phyloP scores from a whole-genome alignment of 1,139 yeast genomes.

The Candida glucosophila region DNA sequence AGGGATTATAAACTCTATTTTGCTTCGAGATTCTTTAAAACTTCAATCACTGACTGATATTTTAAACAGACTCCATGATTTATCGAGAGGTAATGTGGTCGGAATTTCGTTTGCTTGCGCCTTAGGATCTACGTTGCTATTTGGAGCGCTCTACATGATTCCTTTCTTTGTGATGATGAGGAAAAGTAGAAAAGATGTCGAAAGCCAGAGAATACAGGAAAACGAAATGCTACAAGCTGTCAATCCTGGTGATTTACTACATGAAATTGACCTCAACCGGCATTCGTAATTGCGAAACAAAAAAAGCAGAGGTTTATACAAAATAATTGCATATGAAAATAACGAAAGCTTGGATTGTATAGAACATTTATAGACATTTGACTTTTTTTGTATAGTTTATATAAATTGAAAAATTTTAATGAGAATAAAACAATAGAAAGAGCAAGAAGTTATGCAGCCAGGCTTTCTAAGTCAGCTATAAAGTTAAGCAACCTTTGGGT shows the following conservation, averaged over 20 bases:
- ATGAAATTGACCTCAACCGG: conserved; percentile 54
- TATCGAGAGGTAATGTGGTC: conserved; percentile 66
- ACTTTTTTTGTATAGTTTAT: conserved; percentile 1
- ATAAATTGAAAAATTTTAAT: too few relatives aligned
- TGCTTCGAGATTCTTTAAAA: conserved; percentile 28
- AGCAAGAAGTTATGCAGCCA: too few relatives aligned
- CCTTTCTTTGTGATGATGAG: conserved; percentile 43
- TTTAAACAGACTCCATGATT: conserved; percentile 9
- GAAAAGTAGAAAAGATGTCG: conserved; percentile 26
- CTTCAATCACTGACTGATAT: conserved; percentile 33
- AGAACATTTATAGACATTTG: neutral
- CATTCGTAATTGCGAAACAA: neutral
- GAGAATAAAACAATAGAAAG: too few relatives aligned
- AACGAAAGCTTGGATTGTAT: conserved; percentile 1
- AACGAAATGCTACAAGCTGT: conserved; percentile 60
- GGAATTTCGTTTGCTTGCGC: conserved; percentile 86
- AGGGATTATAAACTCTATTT: conserved; percentile 25
- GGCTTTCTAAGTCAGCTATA: too few relatives aligned
- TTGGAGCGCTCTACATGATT: conserved; percentile 56
- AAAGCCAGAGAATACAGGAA: conserved; percentile 50
- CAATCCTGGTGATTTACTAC: conserved; percentile 54
- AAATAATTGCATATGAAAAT: neutral
- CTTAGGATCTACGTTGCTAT: conserved; percentile 62
- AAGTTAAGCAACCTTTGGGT: too few relatives aligned
- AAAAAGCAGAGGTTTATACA: conserved; percentile 1